Evolutionary conservation across 2,329 filamentous ascomycete species (phyloP).

Genomic region (Paraconiothyrium sp.): DNA sequence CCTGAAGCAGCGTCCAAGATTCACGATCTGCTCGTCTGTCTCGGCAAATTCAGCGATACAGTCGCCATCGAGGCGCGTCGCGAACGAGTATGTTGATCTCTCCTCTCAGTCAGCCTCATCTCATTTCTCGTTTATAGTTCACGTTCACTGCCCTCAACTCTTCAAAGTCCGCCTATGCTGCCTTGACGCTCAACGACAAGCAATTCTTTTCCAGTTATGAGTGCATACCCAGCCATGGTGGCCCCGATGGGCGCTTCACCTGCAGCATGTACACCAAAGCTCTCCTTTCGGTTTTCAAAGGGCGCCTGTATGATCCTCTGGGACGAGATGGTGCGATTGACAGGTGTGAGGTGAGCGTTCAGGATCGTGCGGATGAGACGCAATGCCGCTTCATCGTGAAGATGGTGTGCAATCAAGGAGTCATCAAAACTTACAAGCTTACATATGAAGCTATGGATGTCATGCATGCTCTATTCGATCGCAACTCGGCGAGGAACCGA

Average conservation of each 20-base stretch:
- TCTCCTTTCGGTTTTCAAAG: slow-evolving; percentile 78
- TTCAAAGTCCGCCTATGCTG: slow-evolving; percentile 83
- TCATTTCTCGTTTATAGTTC: slow-evolving; percentile 58
- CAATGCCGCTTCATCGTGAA: slow-evolving; percentile 79
- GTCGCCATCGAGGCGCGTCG: slow-evolving; percentile 77
- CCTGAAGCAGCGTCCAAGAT: slow-evolving; percentile 76
- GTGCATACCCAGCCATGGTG: slow-evolving; percentile 59
- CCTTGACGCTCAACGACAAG: slow-evolving; percentile 72
- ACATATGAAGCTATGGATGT: slow-evolving; percentile 79
- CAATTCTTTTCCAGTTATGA: slow-evolving; percentile 79
- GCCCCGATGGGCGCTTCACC: slow-evolving; percentile 67
- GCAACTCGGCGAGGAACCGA: slow-evolving; percentile 69
- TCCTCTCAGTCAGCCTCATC: slow-evolving; percentile 20
- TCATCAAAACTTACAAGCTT: slow-evolving; percentile 79
- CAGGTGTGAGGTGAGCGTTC: slow-evolving; percentile 76
- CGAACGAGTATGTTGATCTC: slow-evolving; percentile 64
- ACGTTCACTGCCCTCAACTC: slow-evolving; percentile 78
- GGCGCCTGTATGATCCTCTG: slow-evolving; percentile 68
- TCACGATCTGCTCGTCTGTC: slow-evolving; percentile 77
- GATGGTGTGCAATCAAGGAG: slow-evolving; percentile 77
- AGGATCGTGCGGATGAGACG: slow-evolving; percentile 72
- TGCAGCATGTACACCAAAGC: slow-evolving; percentile 77
- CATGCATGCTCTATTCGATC: slow-evolving; percentile 79
- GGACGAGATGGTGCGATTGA: slow-evolving; percentile 77
- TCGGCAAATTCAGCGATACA: slow-evolving; percentile 81